Percentiles rank a stretch among this genome's conserved stretches.
Evolutionary conservation across 192 early-diverging fungal genomes (phyloP).

Genomic region (Rhizoclosmatium sp.): DNA sequence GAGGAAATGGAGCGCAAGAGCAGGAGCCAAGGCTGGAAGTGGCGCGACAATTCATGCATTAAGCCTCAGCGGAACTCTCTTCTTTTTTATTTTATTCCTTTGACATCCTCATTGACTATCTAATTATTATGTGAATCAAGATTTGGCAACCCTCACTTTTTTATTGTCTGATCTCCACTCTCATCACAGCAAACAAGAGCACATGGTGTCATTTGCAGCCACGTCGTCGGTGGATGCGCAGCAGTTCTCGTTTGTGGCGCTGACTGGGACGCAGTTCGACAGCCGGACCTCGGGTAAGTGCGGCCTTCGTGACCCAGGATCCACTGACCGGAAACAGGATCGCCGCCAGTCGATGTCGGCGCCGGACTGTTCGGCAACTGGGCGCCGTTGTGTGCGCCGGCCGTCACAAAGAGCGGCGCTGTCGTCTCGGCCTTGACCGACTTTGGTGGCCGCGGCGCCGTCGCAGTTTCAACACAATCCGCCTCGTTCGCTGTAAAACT

Average conservation of each 20-base stretch:
- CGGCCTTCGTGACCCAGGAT: background rate
- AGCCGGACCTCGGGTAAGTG: background rate
- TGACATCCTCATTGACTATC: too few relatives aligned
- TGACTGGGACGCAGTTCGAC: background rate
- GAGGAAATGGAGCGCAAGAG: too few relatives aligned
- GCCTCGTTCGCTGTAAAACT: too few relatives aligned
- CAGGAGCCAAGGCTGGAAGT: too few relatives aligned
- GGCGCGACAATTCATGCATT: too few relatives aligned
- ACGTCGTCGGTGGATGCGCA: background rate
- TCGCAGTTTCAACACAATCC: background rate
- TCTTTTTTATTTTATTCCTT: too few relatives aligned
- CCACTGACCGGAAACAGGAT: background rate
- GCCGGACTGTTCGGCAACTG: slow-evolving; percentile 14
- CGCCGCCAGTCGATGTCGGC: background rate
- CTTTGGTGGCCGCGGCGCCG: background rate
- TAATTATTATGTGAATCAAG: too few relatives aligned
- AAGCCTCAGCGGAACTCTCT: too few relatives aligned
- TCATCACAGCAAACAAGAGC: too few relatives aligned
- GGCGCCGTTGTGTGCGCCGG: slow-evolving; percentile 10
- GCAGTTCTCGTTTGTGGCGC: background rate
- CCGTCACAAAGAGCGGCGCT: background rate
- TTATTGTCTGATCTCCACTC: too few relatives aligned
- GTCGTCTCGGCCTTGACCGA: slow-evolving; percentile 26
- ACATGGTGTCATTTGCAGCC: background rate
- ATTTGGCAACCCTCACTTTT: too few relatives aligned